phyloP scores from a whole-genome alignment of 768 basidiomycete species.

The Austroboletus eburneus region DNA sequence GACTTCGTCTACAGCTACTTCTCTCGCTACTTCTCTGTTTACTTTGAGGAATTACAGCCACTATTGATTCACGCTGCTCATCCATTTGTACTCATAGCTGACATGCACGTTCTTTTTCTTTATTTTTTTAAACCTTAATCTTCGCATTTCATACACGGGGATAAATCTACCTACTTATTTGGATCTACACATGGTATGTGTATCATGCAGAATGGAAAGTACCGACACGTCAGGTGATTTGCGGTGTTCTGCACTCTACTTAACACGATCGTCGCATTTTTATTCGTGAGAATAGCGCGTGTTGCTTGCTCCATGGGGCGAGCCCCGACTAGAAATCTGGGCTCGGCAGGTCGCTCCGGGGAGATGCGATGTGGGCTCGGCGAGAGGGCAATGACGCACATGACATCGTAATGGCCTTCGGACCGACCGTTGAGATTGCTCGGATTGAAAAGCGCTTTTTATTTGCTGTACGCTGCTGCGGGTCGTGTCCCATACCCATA shows the following conservation, averaged over 20 bases:
- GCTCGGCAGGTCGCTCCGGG: neutral
- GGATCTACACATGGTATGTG: slow-evolving; percentile 8
- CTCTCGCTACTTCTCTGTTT: neutral
- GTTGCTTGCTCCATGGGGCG: no score
- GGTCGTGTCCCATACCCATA: no score
- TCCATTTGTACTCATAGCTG: slow-evolving; percentile 22
- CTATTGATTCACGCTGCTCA: slow-evolving; percentile 10
- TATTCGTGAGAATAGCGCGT: no score
- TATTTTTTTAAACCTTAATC: neutral
- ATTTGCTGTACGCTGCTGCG: no score
- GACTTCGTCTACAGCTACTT: slow-evolving; percentile 3
- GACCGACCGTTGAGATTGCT: neutral
- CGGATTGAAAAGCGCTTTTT: no score
- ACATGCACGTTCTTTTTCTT: slow-evolving; percentile 9
- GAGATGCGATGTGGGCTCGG: slow-evolving; percentile 5
- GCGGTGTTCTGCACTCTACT: neutral
- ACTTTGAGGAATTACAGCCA: slow-evolving; percentile 3
- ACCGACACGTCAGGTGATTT: slow-evolving; percentile 4
- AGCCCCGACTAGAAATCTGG: no score
- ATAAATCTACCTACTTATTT: no score
- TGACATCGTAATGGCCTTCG: neutral
- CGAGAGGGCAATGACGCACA: neutral
- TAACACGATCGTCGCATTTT: no score
- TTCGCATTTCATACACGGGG: neutral
- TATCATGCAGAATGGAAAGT: slow-evolving; percentile 4